Evolutionary conservation across 2,329 filamentous ascomycete genomes (phyloP), one percentile per base, ranked within the genome.

Genomic region (Thermochaetoides dissita): DNA sequence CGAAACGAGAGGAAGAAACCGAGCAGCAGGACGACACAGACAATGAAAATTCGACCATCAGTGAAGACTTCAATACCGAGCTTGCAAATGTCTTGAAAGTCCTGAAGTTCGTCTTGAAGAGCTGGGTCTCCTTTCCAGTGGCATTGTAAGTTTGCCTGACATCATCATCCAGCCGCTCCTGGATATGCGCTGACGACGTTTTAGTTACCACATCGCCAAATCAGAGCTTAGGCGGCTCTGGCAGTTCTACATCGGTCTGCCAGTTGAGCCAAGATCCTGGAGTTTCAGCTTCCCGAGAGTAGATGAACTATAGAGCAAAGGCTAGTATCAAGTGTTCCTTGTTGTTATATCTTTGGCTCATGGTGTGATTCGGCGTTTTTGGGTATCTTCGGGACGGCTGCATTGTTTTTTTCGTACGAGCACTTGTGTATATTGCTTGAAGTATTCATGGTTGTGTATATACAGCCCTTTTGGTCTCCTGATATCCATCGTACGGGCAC

Each of bases 91-190:
- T 94, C 9, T 73, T 68, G 54, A 67, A 69, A 44, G 79, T 78
- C 1, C 67, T 75, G 38, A 71, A 74, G 51, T 76, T 79, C 52
- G 77, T 96, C 2, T 24, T 91, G 7, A 69, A 60, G 49, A 73
- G 74, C 46, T 98, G 86, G 84, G 42, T 78, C 6, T 63, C 68
- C 17, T 66, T 87, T 38, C 88, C 88, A 0, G 67, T 62, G 37
- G 72, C 71, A 47, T 43, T 83, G 83, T 91, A 71, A 76, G 84
- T 76, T 31, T 34, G 35, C 36, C 8, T 34, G 7, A 9, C 17
- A 24, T 24, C 17, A 24, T 24, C 3, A 5, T 24, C 17, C 17
- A 24, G 17, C 17, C 17, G 17, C 17, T 24, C 17, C 5, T 24
- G 17, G 17, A 24, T 24, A 24, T 24, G 17, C 5, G 17, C 17